Percentiles rank a stretch among this genome's conserved stretches.
Evolutionary conservation across 139 green algal species (phyloP).

Genomic region (Dunaliella sp.): DNA sequence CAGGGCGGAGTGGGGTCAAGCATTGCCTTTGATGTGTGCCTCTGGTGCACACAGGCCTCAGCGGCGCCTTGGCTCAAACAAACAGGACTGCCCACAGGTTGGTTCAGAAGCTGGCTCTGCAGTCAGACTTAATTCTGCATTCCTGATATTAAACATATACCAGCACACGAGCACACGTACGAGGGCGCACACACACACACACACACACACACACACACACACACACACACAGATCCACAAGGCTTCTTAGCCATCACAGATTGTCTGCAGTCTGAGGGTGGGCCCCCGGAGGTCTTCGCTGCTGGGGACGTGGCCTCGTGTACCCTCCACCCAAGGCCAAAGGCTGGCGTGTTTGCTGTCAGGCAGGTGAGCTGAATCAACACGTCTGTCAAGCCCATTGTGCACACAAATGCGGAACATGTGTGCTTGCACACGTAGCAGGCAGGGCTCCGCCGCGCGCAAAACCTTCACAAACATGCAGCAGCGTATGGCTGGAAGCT

Average conservation of each 20-base stretch:
- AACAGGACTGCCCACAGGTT: slow-evolving; percentile 63
- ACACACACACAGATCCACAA: slow-evolving; percentile 35
- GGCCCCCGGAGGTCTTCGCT: slow-evolving; percentile 82
- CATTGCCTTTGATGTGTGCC: slow-evolving; percentile 81
- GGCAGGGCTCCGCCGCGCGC: too few species aligned
- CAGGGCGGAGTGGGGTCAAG: not conserved
- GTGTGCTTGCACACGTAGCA: too few species aligned
- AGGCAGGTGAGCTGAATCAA: slow-evolving; percentile 75
- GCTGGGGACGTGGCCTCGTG: slow-evolving; percentile 82
- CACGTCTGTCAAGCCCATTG: too few species aligned
- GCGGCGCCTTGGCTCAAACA: slow-evolving; percentile 67
- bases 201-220: too few species aligned
- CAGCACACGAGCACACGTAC: too few species aligned
- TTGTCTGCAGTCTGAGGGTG: slow-evolving; percentile 53
- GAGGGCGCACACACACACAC: too few species aligned
- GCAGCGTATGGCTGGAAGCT: too few species aligned
- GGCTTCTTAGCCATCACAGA: slow-evolving; percentile 88
- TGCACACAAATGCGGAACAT: too few species aligned
- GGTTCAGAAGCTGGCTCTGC: too few species aligned
- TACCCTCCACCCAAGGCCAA: slow-evolving; percentile 79
- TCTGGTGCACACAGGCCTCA: slow-evolving; percentile 92
- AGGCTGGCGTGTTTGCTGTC: slow-evolving; percentile 97
- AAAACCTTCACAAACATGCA: too few species aligned
- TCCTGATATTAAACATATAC: too few species aligned
- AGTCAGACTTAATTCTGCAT: too few species aligned